Percentiles rank a stretch among this genome's conserved stretches.
phyloP scores from a whole-genome alignment of 2,329 filamentous ascomycete genomes.

The Knufia petricola region DNA sequence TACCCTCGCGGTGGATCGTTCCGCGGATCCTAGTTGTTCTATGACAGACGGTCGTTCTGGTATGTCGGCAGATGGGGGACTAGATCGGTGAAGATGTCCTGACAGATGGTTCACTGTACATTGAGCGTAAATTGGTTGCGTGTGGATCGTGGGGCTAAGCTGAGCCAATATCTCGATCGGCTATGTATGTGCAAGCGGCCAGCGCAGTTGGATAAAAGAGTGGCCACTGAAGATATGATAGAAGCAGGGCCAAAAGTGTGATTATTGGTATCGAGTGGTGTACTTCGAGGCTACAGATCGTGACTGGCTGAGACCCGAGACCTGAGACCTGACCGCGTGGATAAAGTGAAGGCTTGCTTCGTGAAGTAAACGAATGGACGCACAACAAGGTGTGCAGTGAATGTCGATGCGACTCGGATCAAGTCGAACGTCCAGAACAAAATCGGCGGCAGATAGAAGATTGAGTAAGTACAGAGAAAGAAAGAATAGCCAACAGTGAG shows the following conservation, averaged over 20 bases:
- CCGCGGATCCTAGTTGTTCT: not conserved
- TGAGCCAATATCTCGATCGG: not conserved
- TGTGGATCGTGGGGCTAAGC: not conserved
- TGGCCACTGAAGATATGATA: not conserved
- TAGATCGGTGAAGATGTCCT: not conserved
- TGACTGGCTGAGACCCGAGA: not conserved
- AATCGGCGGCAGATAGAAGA: not conserved
- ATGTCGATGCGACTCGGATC: not conserved
- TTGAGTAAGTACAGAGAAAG: not conserved
- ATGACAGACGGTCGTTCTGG: not conserved
- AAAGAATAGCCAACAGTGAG: not conserved
- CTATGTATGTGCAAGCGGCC: not conserved
- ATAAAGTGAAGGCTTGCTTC: not conserved
- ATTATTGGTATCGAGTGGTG: not conserved
- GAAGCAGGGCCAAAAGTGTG: not conserved
- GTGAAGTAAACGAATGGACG: conserved; percentile 7
- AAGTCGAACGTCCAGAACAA: conserved; percentile 8
- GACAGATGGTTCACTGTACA: not conserved
- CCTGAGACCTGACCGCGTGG: not conserved
- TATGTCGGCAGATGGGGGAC: not conserved
- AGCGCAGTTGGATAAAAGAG: not conserved
- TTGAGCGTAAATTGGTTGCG: not conserved
- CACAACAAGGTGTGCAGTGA: conserved; percentile 5
- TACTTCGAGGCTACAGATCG: not conserved
- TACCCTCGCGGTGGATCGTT: not conserved